Evolutionary conservation across 805 yeast species (phyloP).

Genomic region (Pichia deserticola): DNA sequence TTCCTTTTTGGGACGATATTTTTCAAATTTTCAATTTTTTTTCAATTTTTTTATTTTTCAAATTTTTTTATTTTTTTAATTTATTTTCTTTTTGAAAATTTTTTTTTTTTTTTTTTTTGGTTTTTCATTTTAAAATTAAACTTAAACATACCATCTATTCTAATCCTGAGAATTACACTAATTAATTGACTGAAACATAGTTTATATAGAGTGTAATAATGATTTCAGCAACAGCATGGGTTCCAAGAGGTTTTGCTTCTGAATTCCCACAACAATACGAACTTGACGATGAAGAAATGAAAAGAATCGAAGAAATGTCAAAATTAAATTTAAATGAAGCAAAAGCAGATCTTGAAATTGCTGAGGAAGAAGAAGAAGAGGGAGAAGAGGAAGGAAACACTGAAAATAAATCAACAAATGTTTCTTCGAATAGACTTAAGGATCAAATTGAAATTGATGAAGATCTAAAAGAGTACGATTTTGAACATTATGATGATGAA

Average conservation of each 20-base stretch:
- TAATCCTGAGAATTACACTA: too few species aligned
- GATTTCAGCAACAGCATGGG: conserved; percentile 94
- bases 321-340: conserved; percentile 76
- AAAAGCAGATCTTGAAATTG: conserved; percentile 25
- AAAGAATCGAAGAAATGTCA: conserved; percentile 79
- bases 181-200: too few species aligned
- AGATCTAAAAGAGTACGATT: conserved; percentile 79
- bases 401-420: not conserved
- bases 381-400: conserved; percentile 21
- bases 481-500: conserved; percentile 73
- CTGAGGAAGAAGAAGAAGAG: conserved; percentile 22
- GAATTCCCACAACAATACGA: conserved; percentile 89
- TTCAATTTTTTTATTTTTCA: not conserved
- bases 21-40: not conserved
- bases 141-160: too few species aligned
- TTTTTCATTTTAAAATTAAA: not conserved
- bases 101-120: not conserved
- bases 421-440: conserved; percentile 26
- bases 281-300: conserved; percentile 87
- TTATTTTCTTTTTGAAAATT: not conserved
- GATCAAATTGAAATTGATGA: conserved; percentile 65
- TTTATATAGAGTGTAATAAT: conserved; percentile 29
- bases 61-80: not conserved
- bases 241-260: conserved; percentile 90
- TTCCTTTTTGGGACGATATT: not conserved